Base-by-base conservation (phyloP, 306 rosid genomes). In the Gleditsia sinensis region DNA sequence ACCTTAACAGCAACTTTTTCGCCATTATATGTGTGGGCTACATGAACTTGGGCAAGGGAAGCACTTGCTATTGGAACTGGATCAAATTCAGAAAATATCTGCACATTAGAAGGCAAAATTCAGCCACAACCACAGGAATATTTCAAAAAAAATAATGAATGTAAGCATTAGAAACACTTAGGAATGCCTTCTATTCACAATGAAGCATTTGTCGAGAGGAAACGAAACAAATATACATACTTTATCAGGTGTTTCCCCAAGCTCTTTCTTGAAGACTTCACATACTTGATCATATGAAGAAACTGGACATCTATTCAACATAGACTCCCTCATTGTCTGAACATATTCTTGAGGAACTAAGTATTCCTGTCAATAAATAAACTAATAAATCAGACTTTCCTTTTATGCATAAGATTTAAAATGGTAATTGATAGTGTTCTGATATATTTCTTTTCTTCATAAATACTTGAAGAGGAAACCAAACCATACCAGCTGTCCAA, bases 1-100 rank as follows among this genome's bases (percentile, higher is more conserved):
- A 91, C 99, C 99, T 94, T 94, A 80, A 94, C 97, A 62, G 97
- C 99, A 83, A 94, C 99, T 90, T 90, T 94, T 75, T 92, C 76
- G 49, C 99, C 97, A 75, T 90, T 88, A 60, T 86, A 90, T 30
- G 86, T 84, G 77, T 82, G 80, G 50, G 99, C 97, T 67, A 90
- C 84, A 69, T 94, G 97, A 81, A 94, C 99, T 84, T 94, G 99
- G 77, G 99, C 97, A 75, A 94, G 99, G 64, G 99, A 94, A 62
- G 96, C 99, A 73, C 99, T 94, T 69, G 97, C 99, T 50, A 94
- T 82, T 37, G 99, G 99, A 72, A 79, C 79, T 54, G 90, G 93
- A 71, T 92, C 91, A 36, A 94, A 91, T 80, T 94, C 96, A 16
- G 93, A 62, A 78, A 87, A 94, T 46, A 94, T 65, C 99, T 94